Conservation (phyloP, 768 basidiomycete genomes). For the Astraeus odoratus region DNA sequence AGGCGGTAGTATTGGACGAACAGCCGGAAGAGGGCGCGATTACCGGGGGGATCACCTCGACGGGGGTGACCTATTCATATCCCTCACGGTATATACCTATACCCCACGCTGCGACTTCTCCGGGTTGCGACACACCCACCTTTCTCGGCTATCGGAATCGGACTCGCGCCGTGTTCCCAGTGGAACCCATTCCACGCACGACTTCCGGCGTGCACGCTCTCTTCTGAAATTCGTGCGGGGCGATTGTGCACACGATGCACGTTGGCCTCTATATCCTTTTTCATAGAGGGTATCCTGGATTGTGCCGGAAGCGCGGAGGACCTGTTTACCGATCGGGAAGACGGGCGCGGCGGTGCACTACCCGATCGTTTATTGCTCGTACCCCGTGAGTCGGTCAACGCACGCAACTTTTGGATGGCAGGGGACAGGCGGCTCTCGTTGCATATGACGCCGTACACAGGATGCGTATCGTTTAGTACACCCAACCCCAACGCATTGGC, state of each 20-base stretch:
- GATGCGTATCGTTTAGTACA: constrained; percentile 17
- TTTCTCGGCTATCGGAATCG: constrained; percentile 18
- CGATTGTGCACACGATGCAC: too few species aligned
- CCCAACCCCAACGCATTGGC: neutral
- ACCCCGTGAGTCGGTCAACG: constrained; percentile 3
- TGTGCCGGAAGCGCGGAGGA: neutral
- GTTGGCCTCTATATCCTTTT: constrained; percentile 8
- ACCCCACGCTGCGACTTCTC: constrained; percentile 24
- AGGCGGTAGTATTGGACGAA: too few species aligned
- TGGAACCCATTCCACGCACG: constrained; percentile 16
- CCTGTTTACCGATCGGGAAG: constrained; percentile 4
- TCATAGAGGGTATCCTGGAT: neutral
- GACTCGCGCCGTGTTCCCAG: constrained; percentile 20
- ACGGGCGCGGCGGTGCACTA: constrained; percentile 22
- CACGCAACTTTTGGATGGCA: constrained; percentile 17
- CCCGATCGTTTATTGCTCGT: constrained; percentile 19
- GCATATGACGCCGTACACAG: constrained; percentile 6
- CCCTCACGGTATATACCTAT: too few species aligned
- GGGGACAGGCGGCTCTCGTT: constrained; percentile 7
- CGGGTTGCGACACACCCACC: neutral
- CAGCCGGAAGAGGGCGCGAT: too few species aligned
- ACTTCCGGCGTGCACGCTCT: neutral
- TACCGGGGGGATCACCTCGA: too few species aligned
- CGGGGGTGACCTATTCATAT: too few species aligned
- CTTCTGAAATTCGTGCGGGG: constrained; percentile 4